Conservation (phyloP, 495 filamentous ascomycete genomes). For the Pseudotulostoma volvatum region DNA sequence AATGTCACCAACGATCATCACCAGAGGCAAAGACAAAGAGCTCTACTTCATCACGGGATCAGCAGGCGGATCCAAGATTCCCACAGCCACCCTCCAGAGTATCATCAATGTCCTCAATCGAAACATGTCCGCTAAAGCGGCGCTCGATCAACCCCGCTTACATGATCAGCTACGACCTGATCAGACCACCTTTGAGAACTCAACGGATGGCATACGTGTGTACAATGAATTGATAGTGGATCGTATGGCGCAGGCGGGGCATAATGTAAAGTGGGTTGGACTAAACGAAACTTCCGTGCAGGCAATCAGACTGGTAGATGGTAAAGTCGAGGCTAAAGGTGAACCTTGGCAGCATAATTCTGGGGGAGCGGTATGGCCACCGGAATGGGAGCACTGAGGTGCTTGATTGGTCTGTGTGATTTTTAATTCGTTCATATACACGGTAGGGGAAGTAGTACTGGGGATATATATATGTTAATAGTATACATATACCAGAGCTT, state of each 20-base stretch:
- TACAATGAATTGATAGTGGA: slow-evolving; percentile 40
- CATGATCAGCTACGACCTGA: slow-evolving; percentile 57
- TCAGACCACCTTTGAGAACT: slow-evolving; percentile 42
- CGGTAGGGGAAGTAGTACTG: no score
- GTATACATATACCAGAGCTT: no score
- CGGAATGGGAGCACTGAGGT: no score
- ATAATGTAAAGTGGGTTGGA: slow-evolving; percentile 48
- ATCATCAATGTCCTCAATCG: slow-evolving; percentile 45
- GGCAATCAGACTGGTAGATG: no score
- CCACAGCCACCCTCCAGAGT: slow-evolving; percentile 49
- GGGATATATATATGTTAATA: no score
- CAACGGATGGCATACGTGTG: no score
- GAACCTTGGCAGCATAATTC: no score
- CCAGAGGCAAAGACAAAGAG: slow-evolving; percentile 34
- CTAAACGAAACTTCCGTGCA: no score
- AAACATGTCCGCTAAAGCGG: slow-evolving; percentile 28
- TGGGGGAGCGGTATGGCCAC: no score
- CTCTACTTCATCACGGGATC: slow-evolving; percentile 47
- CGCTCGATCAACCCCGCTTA: slow-evolving; percentile 39
- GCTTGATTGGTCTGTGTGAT: no score
- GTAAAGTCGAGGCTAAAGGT: no score
- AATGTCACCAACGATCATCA: slow-evolving; percentile 50
- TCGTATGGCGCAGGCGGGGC: slow-evolving; percentile 34
- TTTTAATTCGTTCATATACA: no score
- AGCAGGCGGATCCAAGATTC: slow-evolving; percentile 56